Percentiles rank a stretch among this genome's conserved stretches.
Conservation (phyloP, 768 basidiomycete genomes). For the Podaxis sp. region DNA sequence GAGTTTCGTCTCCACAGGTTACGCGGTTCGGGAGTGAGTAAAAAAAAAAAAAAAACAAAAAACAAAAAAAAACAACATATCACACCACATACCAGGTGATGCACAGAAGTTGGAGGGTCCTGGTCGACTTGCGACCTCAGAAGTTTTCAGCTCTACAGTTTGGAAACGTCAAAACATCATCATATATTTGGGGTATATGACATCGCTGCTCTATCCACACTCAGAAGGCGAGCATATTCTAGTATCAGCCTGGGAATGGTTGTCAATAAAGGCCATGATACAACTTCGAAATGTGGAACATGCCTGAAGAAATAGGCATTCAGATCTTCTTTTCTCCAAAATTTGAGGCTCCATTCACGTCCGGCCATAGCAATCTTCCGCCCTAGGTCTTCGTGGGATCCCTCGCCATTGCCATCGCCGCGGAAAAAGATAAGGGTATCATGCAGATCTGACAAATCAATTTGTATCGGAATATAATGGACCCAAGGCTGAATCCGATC, state of each 20-base stretch:
- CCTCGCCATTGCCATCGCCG: conserved; percentile 46
- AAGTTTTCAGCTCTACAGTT: background rate
- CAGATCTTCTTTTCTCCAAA: conserved; percentile 51
- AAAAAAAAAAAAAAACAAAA: too few relatives aligned
- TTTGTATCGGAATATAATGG: conserved; percentile 67
- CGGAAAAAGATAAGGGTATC: conserved; percentile 72
- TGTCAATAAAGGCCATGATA: background rate
- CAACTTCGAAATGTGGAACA: background rate
- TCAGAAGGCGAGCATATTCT: conserved; percentile 53
- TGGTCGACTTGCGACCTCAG: background rate
- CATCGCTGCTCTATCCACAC: conserved; percentile 40
- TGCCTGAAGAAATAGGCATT: conserved; percentile 48
- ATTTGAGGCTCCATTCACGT: conserved; percentile 42
- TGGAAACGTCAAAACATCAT: background rate
- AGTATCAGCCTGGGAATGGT: conserved; percentile 37
- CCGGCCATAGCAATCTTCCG: conserved; percentile 42
- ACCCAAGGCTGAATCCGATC: conserved; percentile 64
- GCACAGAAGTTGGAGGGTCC: background rate
- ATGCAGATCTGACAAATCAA: conserved; percentile 60
- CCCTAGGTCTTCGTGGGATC: conserved; percentile 56
- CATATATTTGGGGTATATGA: conserved; percentile 17
- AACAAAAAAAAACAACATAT: too few relatives aligned
- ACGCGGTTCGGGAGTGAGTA: too few relatives aligned
- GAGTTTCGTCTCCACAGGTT: too few relatives aligned
- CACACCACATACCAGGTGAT: too few relatives aligned